Base-by-base conservation (phyloP, 306 rosid genomes). In the Cucumis sativus region DNA sequence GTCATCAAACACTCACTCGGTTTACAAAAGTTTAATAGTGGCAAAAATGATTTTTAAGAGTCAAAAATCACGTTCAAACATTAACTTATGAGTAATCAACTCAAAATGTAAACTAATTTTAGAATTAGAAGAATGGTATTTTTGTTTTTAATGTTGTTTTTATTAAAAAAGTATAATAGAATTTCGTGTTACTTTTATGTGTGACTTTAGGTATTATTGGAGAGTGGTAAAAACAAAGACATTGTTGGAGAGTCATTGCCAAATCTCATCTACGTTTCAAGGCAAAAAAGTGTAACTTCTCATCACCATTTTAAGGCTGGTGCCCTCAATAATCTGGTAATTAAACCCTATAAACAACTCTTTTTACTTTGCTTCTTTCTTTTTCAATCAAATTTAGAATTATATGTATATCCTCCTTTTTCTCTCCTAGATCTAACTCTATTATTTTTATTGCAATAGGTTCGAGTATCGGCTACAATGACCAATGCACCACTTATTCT, bases 251-350 rank as follows among this genome's bases (percentile, higher is more conserved):
- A 81, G 15, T 5, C 14, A 4, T 65, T 87, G 80, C 90, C 90
- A 41, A 87, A 81, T 63, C 81, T 87, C 17, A 55, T 87, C 2
- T 87, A 84, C 41, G 75, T 87, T 25, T 87, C 88, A 0, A 80
- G 88, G 77, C 80, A 87, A 52, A 87, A 84, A 20, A 78, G 79
- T 71, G 74, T 9, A 57, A 65, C 79, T 16, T 54, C 86, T 2
- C 18, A 28, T 18, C 90, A 87, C 68, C 23, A 87, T 76, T 87
- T 82, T 43, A 87, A 87, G 73, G 87, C 90, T 15, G 90, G 88
- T 20, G 90, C 90, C 45, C 87, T 86, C 2, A 86, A 86, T 75
- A 84, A 59, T 49, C 73, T 84, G 11, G 88, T 86, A 82, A 80
- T 12, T 13, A 49, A 49, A 72, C 20, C 30, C 21, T 16, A 61